Percentiles rank a stretch among this genome's conserved stretches.
phyloP scores from a whole-genome alignment of 305 asterid genomes.

The Fraxinus paxiana region DNA sequence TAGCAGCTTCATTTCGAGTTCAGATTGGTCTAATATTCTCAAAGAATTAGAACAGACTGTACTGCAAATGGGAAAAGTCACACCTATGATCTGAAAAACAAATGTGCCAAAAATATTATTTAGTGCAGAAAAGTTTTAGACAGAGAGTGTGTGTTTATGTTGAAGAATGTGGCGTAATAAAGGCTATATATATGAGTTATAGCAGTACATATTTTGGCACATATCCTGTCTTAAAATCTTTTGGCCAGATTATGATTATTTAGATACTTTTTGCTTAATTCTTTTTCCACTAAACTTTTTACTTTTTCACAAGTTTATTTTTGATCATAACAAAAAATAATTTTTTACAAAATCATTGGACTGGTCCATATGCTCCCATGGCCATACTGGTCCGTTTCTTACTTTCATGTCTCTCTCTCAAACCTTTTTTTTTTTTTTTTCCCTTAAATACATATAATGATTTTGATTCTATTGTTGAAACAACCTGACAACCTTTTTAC shows the following conservation, averaged over 20 bases:
- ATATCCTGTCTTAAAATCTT: neutral
- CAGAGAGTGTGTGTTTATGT: neutral
- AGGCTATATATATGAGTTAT: conserved; percentile 33
- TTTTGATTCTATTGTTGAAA: no score
- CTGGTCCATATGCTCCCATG: no score
- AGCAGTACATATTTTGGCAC: conserved; percentile 14
- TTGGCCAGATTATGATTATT: neutral
- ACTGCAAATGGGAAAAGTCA: neutral
- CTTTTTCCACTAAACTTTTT: no score
- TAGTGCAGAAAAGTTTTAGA: neutral
- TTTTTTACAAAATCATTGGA: no score
- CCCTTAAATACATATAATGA: no score
- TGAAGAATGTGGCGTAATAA: conserved; percentile 1
- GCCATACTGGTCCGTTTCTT: no score
- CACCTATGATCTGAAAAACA: neutral
- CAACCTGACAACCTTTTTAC: no score
- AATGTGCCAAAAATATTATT: conserved; percentile 10
- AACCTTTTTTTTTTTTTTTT: no score
- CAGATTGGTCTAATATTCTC: neutral
- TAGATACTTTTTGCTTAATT: no score
- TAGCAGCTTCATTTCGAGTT: conserved; percentile 32
- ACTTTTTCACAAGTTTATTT: no score
- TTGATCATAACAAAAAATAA: no score
- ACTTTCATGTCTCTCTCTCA: no score
- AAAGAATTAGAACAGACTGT: neutral